Base-by-base conservation (phyloP, 768 basidiomycete species). In the Tulasnella sp. region DNA sequence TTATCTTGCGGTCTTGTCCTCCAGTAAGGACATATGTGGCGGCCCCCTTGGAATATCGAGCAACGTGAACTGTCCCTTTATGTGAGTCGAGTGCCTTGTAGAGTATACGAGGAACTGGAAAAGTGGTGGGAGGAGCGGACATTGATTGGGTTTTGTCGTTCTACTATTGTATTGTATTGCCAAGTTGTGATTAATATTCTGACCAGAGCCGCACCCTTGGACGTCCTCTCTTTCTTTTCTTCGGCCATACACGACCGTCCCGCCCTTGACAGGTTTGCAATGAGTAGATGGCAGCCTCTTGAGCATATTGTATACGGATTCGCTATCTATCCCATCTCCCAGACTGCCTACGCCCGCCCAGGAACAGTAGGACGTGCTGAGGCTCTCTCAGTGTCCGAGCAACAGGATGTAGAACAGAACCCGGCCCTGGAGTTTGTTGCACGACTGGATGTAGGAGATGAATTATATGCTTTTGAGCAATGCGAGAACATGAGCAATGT, bases 401-500 rank as follows among this genome's bases (percentile, higher is more conserved):
- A 42, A 79, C 65, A 76, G 80, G 64, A 70, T 79, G 44, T 83
- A 84, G 7, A 78, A 78, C 21, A 38, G 15, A 15, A 56, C 55
- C 55, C 41, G 29, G 23, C 55, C 5, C 55, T 56, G 21, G 55
- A 56, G 24, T 56, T 56, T 32, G 49, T 59, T 30, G 89, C 91
- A 32, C 79, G 85, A 4, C 79, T 98, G 58, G 93, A 96, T 65
- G 86, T 97, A 27, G 95, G 95, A 49, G 94, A 96, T 71, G 94
- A 97, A 69, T 84, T 98, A 32, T 97, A 97, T 72, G 92, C 93
- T 17, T 97, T 97, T 67, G 95, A 98, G 74, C 85, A 85, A 68
- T 94, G 92, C 70, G 83, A 87, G 85, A 51, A 62, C 67, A 87
- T 88, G 55, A 81, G 80, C 11, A 86, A 88, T 19, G 71, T 83